phyloP scores from a whole-genome alignment of 192 early-diverging fungal genomes.

The Geosiphon pyriformis region DNA sequence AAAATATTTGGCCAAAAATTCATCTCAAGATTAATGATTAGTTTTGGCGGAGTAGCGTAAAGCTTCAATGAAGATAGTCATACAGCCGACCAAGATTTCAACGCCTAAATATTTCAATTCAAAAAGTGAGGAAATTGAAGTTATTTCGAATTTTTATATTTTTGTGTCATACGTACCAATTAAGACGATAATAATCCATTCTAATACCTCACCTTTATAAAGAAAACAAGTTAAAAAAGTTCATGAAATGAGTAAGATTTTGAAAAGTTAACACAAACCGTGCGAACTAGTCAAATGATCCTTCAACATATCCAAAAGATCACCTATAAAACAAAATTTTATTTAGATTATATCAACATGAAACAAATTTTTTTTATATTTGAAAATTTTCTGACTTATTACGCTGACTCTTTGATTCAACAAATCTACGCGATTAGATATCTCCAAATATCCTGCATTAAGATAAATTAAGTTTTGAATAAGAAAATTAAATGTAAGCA shows the following conservation, averaged over 20 bases:
- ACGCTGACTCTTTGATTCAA: constrained; percentile 91
- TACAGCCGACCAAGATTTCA: constrained; percentile 70
- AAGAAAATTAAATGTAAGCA: too few species aligned
- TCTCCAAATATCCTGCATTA: constrained; percentile 64
- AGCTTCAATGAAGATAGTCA: constrained; percentile 69
- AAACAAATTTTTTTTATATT: neutral
- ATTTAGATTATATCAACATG: neutral
- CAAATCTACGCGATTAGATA: constrained; percentile 80
- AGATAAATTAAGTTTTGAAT: neutral
- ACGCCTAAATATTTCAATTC: constrained; percentile 32
- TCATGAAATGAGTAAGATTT: neutral
- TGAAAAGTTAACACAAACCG: constrained; percentile 34
- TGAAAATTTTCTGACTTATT: constrained; percentile 46
- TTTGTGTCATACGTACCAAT: constrained; percentile 47
- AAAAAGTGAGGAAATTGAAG: constrained; percentile 7
- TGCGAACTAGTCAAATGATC: constrained; percentile 89
- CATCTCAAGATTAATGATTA: too few species aligned
- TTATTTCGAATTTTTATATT: neutral
- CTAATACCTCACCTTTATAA: constrained; percentile 69
- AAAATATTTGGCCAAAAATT: too few species aligned
- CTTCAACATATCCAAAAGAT: constrained; percentile 92
- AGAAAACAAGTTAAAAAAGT: neutral
- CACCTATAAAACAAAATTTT: constrained; percentile 26
- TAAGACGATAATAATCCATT: constrained; percentile 93
- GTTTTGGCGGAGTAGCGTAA: constrained; percentile 40